Evolutionary conservation across 768 basidiomycete genomes (phyloP), one percentile per base, ranked within the genome.

Genomic region (Boletus sensibilis): DNA sequence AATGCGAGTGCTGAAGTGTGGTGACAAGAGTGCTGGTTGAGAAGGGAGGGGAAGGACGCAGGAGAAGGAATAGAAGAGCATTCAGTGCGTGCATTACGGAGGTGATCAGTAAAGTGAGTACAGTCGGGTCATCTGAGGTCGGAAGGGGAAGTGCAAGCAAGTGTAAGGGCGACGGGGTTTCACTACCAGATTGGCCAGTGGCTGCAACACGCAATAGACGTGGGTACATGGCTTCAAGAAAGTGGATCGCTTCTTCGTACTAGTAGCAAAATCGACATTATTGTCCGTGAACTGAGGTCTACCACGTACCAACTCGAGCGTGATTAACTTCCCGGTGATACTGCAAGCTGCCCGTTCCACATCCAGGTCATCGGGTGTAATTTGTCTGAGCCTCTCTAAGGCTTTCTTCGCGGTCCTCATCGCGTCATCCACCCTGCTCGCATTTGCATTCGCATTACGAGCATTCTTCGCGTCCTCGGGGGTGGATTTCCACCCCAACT

Each of bases 301-400:
- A 21, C 1, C 37, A 78, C 90, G 50, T 64, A 92, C 91, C 83
- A 90, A 74, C 61, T 90, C 87, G 47, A 92, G 66, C 23, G 78
- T 63, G 25, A 90, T 75, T 2, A 92, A 69, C 68, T 90, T 91
- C 9, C 82, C 86, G 7, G 84, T 65, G 5, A 92, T 72, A 55
- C 85, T 85, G 48, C 79, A 78, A 1, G 87, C 90, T 2, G 88
- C 89, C 37, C 86, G 78, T 71, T 93, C 92, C 6, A 91, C 78
- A 59, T 92, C 86, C 10, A 88, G 16, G 59, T 81, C 79, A 3
- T 73, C 75, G 0, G 79, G 73, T 43, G 70, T 72, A 20, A 81
- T 50, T 33, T 64, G 65, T 48, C 90, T 74, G 41, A 92, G 72
- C 3, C 68, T 60, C 1, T 55, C 56, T 9, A 92, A 67, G 50